phyloP scores from a whole-genome alignment of 2,329 filamentous ascomycete genomes.

The Helotiales sp. region DNA sequence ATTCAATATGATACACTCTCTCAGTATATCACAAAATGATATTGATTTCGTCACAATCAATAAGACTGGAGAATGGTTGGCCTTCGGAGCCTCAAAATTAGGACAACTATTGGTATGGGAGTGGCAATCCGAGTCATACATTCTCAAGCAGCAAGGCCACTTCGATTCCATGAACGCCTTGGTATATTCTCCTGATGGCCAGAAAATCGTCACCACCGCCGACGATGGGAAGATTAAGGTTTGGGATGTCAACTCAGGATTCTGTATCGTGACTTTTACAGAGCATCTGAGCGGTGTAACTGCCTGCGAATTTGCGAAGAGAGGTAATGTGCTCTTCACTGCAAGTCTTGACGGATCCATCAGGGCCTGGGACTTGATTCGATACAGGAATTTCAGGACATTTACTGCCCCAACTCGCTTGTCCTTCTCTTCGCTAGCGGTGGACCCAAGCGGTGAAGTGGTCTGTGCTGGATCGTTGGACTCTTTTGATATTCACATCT shows the following conservation, averaged over 20 bases:
- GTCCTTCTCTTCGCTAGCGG: slow-evolving; percentile 90
- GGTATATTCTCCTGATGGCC: slow-evolving; percentile 90
- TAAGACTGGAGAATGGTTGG: slow-evolving; percentile 92
- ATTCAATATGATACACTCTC: slow-evolving; percentile 91
- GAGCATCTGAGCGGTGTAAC: slow-evolving; percentile 95
- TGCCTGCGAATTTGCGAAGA: slow-evolving; percentile 90
- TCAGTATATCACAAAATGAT: slow-evolving; percentile 93
- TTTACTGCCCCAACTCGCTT: slow-evolving; percentile 91
- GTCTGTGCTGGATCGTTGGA: slow-evolving; percentile 94
- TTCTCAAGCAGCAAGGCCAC: slow-evolving; percentile 96
- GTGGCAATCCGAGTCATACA: slow-evolving; percentile 99
- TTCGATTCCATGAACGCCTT: slow-evolving; percentile 94
- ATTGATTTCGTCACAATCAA: slow-evolving; percentile 96
- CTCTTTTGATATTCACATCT: slow-evolving; percentile 96
- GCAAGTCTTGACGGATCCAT: slow-evolving; percentile 92
- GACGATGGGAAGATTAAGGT: slow-evolving; percentile 99
- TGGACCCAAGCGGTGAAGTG: slow-evolving; percentile 96
- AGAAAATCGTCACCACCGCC: slow-evolving; percentile 87
- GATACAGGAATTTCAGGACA: slow-evolving; percentile 95
- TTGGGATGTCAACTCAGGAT: slow-evolving; percentile 95
- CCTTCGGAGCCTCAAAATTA: slow-evolving; percentile 91
- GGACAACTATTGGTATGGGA: slow-evolving; percentile 99
- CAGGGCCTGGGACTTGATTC: slow-evolving; percentile 91
- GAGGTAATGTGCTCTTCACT: slow-evolving; percentile 94
- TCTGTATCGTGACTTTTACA: slow-evolving; percentile 97